phyloP scores from a whole-genome alignment of 2,329 filamentous ascomycete species.

The Penicillium sclerotiorum region DNA sequence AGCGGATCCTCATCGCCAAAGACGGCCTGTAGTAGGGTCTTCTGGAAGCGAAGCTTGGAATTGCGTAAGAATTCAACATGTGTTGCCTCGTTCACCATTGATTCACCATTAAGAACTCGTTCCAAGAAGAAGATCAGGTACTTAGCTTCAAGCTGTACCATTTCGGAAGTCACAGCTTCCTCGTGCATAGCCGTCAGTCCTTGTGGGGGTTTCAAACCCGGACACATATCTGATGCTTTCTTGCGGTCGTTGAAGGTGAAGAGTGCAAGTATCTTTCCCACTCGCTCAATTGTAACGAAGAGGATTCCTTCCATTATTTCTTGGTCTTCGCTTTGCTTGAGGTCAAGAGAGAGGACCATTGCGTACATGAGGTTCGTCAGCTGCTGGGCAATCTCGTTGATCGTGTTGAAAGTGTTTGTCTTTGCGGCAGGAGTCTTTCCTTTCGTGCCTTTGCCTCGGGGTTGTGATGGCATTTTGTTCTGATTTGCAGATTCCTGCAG shows the following conservation, averaged over 20 bases:
- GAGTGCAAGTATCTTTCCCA: slow-evolving; percentile 44
- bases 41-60: slow-evolving; percentile 39
- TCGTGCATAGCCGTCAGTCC: slow-evolving; percentile 31
- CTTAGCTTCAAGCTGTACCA: slow-evolving; percentile 37
- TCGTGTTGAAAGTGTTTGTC: not conserved
- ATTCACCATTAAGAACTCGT: slow-evolving; percentile 22
- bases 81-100: not conserved
- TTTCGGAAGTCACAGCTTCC: slow-evolving; percentile 25
- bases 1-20: slow-evolving; percentile 40
- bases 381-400: slow-evolving; percentile 21
- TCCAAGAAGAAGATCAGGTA: slow-evolving; percentile 41
- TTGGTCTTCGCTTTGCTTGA: slow-evolving; percentile 27
- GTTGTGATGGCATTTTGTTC: slow-evolving; percentile 14
- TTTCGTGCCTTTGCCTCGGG: not conserved
- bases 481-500: slow-evolving; percentile 3
- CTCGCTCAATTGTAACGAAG: slow-evolving; percentile 39
- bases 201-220: slow-evolving; percentile 33
- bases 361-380: slow-evolving; percentile 31
- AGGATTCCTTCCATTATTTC: slow-evolving; percentile 47
- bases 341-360: slow-evolving; percentile 36
- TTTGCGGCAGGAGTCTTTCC: not conserved
- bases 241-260: slow-evolving; percentile 43
- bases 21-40: slow-evolving; percentile 44
- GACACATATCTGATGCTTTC: slow-evolving; percentile 26
- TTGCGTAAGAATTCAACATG: slow-evolving; percentile 20